Percentiles rank a stretch among this genome's conserved stretches.
phyloP scores from a whole-genome alignment of 192 early-diverging fungal genomes.

The Lobosporangium transversale region DNA sequence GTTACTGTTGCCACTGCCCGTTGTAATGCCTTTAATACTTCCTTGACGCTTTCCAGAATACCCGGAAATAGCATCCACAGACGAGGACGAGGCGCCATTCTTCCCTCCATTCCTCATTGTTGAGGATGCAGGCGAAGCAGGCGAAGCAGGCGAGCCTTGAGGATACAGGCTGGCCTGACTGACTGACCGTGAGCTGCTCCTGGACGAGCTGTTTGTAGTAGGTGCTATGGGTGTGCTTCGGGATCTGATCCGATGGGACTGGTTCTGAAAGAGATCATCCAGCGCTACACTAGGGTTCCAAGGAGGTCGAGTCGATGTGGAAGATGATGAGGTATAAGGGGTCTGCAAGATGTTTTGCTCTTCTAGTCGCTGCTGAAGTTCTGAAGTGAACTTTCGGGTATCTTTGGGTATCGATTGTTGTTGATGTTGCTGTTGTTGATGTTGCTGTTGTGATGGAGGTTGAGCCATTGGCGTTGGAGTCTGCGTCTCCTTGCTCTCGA shows the following conservation, averaged over 20 bases:
- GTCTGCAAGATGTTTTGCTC: constrained; percentile 39
- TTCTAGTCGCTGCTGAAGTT: constrained; percentile 43
- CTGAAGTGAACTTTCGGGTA: constrained; percentile 6
- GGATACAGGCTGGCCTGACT: constrained; percentile 39
- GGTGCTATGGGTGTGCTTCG: constrained; percentile 17
- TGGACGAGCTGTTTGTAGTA: constrained; percentile 6
- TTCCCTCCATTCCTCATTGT: too few relatives aligned
- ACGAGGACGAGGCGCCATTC: too few relatives aligned
- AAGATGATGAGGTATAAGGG: background rate
- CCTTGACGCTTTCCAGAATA: constrained; percentile 3
- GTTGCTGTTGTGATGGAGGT: constrained; percentile 1
- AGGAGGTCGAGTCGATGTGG: constrained; percentile 14
- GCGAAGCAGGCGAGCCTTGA: background rate
- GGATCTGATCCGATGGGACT: constrained; percentile 6
- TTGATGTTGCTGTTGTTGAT: background rate
- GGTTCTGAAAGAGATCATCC: constrained; percentile 2
- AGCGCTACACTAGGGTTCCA: constrained; percentile 49
- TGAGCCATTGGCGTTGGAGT: background rate
- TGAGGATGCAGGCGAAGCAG: background rate
- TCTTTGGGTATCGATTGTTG: constrained; percentile 12
- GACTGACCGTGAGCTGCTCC: constrained; percentile 26
- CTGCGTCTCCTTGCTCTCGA: constrained; percentile 12
- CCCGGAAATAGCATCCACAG: background rate
- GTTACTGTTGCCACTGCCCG: too few relatives aligned
- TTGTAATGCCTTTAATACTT: background rate